phyloP scores from a whole-genome alignment of 2,329 filamentous ascomycete species.

The Calonectria henricotiae region DNA sequence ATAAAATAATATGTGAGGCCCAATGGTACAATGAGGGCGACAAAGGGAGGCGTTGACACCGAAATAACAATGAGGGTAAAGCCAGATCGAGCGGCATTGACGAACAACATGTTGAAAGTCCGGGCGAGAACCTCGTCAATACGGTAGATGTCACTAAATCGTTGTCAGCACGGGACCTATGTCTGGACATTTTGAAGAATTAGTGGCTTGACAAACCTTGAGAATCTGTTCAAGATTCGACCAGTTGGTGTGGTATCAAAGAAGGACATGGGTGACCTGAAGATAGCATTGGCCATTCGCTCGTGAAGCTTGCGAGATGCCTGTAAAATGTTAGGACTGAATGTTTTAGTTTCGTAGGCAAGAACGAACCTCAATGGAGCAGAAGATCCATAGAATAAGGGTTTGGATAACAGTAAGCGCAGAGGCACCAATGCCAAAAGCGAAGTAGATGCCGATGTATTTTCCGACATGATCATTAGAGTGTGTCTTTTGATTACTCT shows the following conservation, averaged over 20 bases:
- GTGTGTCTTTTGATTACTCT: constrained; percentile 79
- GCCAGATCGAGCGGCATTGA: constrained; percentile 80
- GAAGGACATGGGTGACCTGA: constrained; percentile 98
- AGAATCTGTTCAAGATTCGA: constrained; percentile 97
- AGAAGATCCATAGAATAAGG: constrained; percentile 98
- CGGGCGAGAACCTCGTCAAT: constrained; percentile 95
- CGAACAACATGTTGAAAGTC: constrained; percentile 97
- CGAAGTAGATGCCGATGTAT: constrained; percentile 96
- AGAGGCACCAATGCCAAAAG: constrained; percentile 90
- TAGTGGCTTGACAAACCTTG: constrained; percentile 73
- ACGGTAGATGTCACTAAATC: constrained; percentile 79
- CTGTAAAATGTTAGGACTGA: constrained; percentile 59
- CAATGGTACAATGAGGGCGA: constrained; percentile 86
- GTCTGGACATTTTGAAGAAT: background rate
- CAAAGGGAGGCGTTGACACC: constrained; percentile 84
- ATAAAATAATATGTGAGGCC: constrained; percentile 89
- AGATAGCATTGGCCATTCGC: constrained; percentile 96
- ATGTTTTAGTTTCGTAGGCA: constrained; percentile 28
- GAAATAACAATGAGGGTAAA: constrained; percentile 94
- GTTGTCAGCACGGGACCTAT: constrained; percentile 46
- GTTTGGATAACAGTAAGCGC: constrained; percentile 92
- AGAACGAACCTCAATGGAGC: constrained; percentile 88
- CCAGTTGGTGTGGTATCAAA: constrained; percentile 98
- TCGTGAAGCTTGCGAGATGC: constrained; percentile 97
- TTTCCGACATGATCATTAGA: constrained; percentile 85